A percentile compares a stretch with the other conserved stretches of the same genome.
Evolutionary conservation across 2,329 filamentous ascomycete genomes (phyloP).

Genomic region (Macrophomina tecta): DNA sequence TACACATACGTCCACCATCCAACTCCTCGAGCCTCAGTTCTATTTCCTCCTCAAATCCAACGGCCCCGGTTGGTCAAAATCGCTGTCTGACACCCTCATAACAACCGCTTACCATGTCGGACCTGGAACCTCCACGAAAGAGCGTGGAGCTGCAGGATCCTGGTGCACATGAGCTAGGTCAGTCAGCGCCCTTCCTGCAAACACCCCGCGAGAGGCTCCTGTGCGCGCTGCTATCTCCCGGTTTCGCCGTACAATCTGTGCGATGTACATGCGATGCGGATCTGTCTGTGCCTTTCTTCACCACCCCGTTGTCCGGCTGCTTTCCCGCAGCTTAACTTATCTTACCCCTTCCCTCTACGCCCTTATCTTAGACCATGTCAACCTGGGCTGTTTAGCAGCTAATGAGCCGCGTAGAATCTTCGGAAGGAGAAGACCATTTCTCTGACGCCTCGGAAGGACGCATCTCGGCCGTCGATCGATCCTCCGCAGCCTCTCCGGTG

Average conservation of each 20-base stretch:
- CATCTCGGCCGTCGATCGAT: conserved; percentile 42
- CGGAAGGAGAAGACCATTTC: conserved; percentile 67
- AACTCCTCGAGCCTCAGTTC: conserved; percentile 12
- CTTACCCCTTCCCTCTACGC: not conserved
- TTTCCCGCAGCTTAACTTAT: not conserved
- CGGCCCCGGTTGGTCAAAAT: conserved; percentile 1
- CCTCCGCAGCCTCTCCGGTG: conserved; percentile 58
- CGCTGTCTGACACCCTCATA: not conserved
- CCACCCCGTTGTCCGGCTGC: not conserved
- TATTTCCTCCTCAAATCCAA: conserved; percentile 17
- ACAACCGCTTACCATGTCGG: conserved; percentile 40
- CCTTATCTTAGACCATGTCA: not conserved
- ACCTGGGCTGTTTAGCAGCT: not conserved
- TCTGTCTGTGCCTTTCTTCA: not conserved
- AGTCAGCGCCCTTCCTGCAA: conserved; percentile 32
- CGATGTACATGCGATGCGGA: not conserved
- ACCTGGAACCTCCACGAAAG: conserved; percentile 60
- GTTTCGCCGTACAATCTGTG: not conserved
- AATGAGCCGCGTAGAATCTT: conserved; percentile 44
- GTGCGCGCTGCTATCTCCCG: not conserved
- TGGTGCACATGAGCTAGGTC: conserved; percentile 63
- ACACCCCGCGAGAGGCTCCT: not conserved
- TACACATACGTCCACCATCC: conserved; percentile 25
- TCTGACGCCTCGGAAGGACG: conserved; percentile 68
- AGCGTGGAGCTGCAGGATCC: conserved; percentile 62